Evolutionary conservation across 192 early-diverging fungal genomes (phyloP).

Genomic region (Hyaloraphidium curvatum): DNA sequence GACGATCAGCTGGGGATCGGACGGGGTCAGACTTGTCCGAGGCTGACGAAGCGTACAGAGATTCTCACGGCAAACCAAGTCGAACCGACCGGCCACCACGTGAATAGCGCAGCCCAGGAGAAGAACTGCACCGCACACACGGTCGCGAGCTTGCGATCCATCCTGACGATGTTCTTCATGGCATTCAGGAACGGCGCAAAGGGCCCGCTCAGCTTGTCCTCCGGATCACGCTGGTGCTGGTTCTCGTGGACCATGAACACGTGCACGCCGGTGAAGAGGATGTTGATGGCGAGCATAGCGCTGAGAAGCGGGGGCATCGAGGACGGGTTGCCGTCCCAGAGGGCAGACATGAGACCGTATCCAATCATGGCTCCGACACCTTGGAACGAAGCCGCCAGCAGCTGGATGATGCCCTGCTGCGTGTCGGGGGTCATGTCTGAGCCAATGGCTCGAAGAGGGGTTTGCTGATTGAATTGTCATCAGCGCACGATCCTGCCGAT

Average conservation of each 20-base stretch:
- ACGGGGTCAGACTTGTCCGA: too few species aligned
- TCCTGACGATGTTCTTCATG: not conserved
- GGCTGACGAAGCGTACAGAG: too few species aligned
- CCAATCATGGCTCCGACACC: conserved; percentile 10
- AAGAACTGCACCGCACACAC: conserved; percentile 9
- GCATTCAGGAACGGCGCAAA: not conserved
- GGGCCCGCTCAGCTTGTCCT: not conserved
- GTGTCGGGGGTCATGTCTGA: conserved; percentile 9
- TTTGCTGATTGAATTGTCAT: too few species aligned
- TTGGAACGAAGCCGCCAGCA: conserved; percentile 9
- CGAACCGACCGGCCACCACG: conserved; percentile 8
- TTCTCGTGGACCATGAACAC: conserved; percentile 7
- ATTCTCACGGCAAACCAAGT: too few species aligned
- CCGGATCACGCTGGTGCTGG: conserved; percentile 2
- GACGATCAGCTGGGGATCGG: too few species aligned
- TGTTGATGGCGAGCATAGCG: conserved; percentile 10
- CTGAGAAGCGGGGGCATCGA: conserved; percentile 2
- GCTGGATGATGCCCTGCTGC: conserved; percentile 7
- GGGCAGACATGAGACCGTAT: not conserved
- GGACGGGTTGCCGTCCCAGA: not conserved
- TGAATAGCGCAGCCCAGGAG: conserved; percentile 10
- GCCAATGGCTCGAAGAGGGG: conserved; percentile 8
- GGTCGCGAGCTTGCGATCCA: conserved; percentile 3
- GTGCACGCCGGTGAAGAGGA: conserved; percentile 3
- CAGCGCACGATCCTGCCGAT: too few species aligned